A percentile compares a stretch with the other conserved stretches of the same genome.
Conservation (phyloP, 441 rosid genomes). For the Bruguiera hainesii region DNA sequence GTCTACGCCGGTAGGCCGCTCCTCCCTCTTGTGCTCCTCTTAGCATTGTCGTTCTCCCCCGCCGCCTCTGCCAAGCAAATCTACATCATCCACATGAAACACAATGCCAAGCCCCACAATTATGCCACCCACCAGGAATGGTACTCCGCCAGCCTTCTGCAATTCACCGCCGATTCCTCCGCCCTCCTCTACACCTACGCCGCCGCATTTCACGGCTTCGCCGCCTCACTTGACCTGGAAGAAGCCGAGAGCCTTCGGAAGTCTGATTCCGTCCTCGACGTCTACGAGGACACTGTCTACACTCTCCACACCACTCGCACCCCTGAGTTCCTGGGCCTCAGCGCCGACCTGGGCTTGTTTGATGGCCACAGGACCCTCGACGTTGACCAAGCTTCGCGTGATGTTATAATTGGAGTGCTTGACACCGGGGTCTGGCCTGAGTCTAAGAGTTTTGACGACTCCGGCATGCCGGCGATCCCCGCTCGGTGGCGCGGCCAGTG, state of each 20-base stretch:
- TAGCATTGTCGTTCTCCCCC: conserved; percentile 12
- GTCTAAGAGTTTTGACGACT: conserved; percentile 59
- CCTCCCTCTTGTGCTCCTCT: conserved; percentile 21
- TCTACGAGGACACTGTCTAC: conserved; percentile 70
- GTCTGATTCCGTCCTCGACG: conserved; percentile 53
- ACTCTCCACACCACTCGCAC: conserved; percentile 75
- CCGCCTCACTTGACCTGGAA: conserved; percentile 56
- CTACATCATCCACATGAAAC: conserved; percentile 73
- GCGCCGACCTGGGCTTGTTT: conserved; percentile 41
- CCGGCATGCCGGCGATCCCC: conserved; percentile 61
- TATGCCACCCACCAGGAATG: conserved; percentile 67
- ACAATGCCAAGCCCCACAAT: conserved; percentile 43
- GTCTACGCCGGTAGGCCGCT: conserved; percentile 9
- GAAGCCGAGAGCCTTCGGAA: conserved; percentile 48
- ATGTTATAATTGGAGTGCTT: conserved; percentile 67
- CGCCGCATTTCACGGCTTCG: conserved; percentile 69
- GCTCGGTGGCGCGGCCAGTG: conserved; percentile 70
- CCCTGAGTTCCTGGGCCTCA: conserved; percentile 70
- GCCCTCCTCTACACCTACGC: conserved; percentile 65
- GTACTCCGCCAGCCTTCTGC: conserved; percentile 55
- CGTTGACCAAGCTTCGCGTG: conserved; percentile 38
- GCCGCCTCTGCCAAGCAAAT: conserved; percentile 38
- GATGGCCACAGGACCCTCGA: conserved; percentile 38
- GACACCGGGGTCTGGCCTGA: conserved; percentile 98
- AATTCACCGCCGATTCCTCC: conserved; percentile 27